phyloP scores from a whole-genome alignment of 805 yeast species.

The Cyberlindnera galapagoensis region DNA sequence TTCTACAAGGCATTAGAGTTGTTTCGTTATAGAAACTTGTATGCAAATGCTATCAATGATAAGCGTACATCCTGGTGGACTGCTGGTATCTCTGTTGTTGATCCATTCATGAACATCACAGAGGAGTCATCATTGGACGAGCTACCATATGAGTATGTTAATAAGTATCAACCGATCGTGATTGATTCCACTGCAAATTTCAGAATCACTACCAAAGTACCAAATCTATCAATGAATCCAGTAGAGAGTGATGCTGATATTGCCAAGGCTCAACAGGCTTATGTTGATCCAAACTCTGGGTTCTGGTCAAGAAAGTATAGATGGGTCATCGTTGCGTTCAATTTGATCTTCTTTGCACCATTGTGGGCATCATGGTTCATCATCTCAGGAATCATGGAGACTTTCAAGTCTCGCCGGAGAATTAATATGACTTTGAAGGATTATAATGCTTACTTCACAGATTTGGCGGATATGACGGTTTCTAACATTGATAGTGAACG shows the following conservation, averaged over 20 bases:
- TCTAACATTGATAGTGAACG: slow-evolving; percentile 6
- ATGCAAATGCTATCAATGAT: slow-evolving; percentile 76
- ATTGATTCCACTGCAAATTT: slow-evolving; percentile 45
- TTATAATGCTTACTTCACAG: slow-evolving; percentile 21
- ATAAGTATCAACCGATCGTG: slow-evolving; percentile 51
- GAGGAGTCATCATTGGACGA: slow-evolving; percentile 37
- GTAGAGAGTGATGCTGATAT: neutral
- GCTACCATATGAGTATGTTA: slow-evolving; percentile 35
- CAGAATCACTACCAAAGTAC: slow-evolving; percentile 18
- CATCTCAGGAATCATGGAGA: slow-evolving; percentile 35
- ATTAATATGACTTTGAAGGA: slow-evolving; percentile 25
- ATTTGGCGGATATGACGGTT: slow-evolving; percentile 16
- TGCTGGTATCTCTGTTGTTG: slow-evolving; percentile 56
- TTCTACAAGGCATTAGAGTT: slow-evolving; percentile 49
- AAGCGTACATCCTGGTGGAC: slow-evolving; percentile 82
- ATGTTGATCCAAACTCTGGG: slow-evolving; percentile 13
- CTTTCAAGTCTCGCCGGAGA: slow-evolving; percentile 33
- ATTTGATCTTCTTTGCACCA: slow-evolving; percentile 50
- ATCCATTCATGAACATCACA: slow-evolving; percentile 47
- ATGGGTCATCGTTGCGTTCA: slow-evolving; percentile 42
- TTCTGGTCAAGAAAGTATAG: slow-evolving; percentile 34
- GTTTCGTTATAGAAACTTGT: slow-evolving; percentile 51
- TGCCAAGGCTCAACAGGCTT: slow-evolving; percentile 5
- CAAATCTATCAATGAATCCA: neutral
- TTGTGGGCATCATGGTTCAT: slow-evolving; percentile 56